These are phyloP conservation scores for Capsicum rhomboideum DNA, from an alignment of 257 asterid genomes.

Conservation along the genomic window DNA sequence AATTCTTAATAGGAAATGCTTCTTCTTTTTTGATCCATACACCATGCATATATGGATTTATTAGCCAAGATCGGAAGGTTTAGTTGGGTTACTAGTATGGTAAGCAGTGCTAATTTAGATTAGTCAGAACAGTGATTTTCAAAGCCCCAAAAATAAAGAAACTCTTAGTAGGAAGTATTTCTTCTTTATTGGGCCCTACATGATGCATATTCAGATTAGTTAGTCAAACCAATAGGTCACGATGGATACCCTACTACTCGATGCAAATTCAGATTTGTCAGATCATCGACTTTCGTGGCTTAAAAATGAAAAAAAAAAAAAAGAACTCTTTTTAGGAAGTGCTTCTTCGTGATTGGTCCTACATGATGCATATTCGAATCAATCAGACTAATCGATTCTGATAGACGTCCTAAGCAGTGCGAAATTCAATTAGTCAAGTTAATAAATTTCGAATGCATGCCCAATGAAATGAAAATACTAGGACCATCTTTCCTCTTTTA, in stretches of 20 bases:
- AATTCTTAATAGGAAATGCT: background rate
- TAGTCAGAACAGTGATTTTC: background rate
- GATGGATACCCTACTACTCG: background rate
- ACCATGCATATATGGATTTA: background rate
- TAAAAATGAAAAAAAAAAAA: background rate
- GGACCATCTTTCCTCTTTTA: background rate
- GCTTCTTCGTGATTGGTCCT: background rate
- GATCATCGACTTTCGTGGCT: background rate
- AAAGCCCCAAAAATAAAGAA: background rate
- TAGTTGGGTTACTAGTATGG: too few relatives aligned
- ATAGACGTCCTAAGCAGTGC: background rate
- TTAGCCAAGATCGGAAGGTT: too few relatives aligned
- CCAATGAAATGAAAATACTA: background rate
- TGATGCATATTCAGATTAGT: background rate
- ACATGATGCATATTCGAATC: background rate
- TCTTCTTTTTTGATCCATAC: background rate
- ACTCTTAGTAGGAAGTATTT: background rate
- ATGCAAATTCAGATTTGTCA: background rate
- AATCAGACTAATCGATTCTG: accelerated
- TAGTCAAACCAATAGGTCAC: accelerated
- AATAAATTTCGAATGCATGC: background rate
- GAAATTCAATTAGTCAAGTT: background rate
- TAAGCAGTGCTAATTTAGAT: background rate
- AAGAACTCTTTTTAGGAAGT: too few relatives aligned
- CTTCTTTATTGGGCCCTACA: background rate